phyloP scores from a whole-genome alignment of 2,329 filamentous ascomycete species.

The Colletotrichum sublineola region DNA sequence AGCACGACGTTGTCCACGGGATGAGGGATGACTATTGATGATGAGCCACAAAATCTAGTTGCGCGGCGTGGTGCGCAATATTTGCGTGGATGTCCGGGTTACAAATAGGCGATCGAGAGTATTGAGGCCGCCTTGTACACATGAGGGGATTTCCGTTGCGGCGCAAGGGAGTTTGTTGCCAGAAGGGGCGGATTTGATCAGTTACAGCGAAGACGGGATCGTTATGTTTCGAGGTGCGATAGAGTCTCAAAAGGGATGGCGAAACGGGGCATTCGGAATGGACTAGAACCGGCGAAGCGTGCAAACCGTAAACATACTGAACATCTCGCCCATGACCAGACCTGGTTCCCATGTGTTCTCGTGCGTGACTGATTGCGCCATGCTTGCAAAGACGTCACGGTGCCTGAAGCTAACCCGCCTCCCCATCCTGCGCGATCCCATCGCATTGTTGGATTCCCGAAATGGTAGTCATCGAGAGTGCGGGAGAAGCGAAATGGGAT shows the following conservation, averaged over 20 bases:
- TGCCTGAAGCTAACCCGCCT: background rate
- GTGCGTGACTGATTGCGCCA: background rate
- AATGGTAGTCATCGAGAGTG: background rate
- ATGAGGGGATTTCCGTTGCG: background rate
- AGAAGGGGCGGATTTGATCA: background rate
- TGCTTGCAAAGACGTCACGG: background rate
- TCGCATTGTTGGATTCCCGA: background rate
- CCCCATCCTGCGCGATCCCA: too few species aligned
- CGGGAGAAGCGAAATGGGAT: background rate
- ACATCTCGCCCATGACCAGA: background rate
- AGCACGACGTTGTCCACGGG: conserved; percentile 39
- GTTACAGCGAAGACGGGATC: background rate
- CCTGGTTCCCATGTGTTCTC: background rate
- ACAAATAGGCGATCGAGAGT: background rate
- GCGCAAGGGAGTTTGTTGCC: background rate
- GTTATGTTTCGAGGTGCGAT: background rate
- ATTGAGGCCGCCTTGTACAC: background rate
- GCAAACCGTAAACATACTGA: background rate
- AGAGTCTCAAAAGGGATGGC: background rate
- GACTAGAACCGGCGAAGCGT: background rate
- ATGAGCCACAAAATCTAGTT: background rate
- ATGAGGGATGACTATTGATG: conserved; percentile 35
- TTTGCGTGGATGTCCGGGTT: background rate
- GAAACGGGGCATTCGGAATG: background rate
- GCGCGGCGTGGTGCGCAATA: background rate